Evolutionary conservation across 2,329 filamentous ascomycete genomes (phyloP).

Genomic region (Aspergillus intermedius): DNA sequence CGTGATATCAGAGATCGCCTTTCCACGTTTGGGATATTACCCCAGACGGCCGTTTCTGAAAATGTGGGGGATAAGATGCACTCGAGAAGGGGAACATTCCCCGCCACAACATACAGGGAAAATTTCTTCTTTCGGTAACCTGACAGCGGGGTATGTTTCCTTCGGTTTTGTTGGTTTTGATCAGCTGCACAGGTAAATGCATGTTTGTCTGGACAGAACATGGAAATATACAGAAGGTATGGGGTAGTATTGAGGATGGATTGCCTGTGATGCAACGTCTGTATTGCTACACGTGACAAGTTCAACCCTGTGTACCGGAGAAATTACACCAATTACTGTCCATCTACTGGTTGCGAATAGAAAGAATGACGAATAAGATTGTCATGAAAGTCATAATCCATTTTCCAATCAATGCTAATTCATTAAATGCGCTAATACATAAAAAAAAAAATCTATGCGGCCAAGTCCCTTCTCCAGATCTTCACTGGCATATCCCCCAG

Average conservation of each 20-base stretch:
- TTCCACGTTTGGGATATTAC: not conserved
- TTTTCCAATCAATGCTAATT: not conserved
- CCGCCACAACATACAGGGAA: not conserved
- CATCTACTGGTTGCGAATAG: not conserved
- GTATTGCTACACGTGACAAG: too few species aligned
- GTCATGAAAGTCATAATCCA: slow-evolving; percentile 1
- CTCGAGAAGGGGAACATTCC: not conserved
- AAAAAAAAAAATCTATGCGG: slow-evolving; percentile 4
- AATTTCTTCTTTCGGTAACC: not conserved
- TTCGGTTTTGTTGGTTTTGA: not conserved
- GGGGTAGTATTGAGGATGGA: too few species aligned
- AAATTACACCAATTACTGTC: too few species aligned
- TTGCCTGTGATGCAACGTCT: too few species aligned
- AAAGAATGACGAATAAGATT: not conserved
- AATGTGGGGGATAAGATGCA: not conserved
- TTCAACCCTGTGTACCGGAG: too few species aligned
- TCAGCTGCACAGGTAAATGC: not conserved
- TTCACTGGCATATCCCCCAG: slow-evolving; percentile 14
- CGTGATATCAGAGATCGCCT: not conserved
- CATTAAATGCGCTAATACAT: not conserved
- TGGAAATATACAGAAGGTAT: too few species aligned
- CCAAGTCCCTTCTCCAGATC: slow-evolving; percentile 5
- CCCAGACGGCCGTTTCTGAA: not conserved
- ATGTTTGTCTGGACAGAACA: not conserved
- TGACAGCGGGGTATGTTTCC: slow-evolving; percentile 8